phyloP scores from a whole-genome alignment of 495 filamentous ascomycete species.

The Tricharina praecox region DNA sequence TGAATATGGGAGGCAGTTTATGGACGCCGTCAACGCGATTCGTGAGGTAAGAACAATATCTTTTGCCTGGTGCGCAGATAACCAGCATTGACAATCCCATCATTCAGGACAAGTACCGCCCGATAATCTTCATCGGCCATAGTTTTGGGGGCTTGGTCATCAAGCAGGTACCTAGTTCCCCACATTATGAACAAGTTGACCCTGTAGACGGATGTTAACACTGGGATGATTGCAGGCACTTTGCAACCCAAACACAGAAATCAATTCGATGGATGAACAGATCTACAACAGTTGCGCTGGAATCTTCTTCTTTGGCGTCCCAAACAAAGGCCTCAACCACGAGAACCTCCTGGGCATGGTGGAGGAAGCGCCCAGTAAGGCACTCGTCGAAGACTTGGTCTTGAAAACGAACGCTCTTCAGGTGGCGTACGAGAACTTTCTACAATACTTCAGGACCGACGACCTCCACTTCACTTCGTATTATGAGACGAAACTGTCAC shows the following conservation, averaged over 20 bases:
- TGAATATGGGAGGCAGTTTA: background rate
- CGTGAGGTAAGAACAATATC: background rate
- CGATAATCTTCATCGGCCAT: slow-evolving; percentile 29
- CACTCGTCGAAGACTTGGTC: slow-evolving; percentile 4
- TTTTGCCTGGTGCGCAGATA: background rate
- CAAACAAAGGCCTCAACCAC: slow-evolving; percentile 4
- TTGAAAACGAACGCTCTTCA: slow-evolving; percentile 6
- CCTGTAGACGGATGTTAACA: background rate
- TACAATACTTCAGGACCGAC: background rate
- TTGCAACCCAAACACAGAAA: too few species aligned
- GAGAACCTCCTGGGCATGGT: slow-evolving; percentile 1
- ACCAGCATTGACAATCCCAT: background rate
- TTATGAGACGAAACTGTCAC: slow-evolving; percentile 1
- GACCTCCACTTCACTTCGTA: background rate
- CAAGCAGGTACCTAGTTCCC: slow-evolving; percentile 24
- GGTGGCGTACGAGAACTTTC: too few species aligned
- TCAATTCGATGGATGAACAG: background rate
- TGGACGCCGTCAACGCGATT: background rate
- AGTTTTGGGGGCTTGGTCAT: slow-evolving; percentile 28
- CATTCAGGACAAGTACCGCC: slow-evolving; percentile 6
- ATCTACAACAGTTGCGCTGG: slow-evolving; percentile 6
- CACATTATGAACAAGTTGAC: too few species aligned
- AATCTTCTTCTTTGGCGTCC: slow-evolving; percentile 10
- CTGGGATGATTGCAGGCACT: background rate
- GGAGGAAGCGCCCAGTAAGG: background rate